These are phyloP conservation scores for Ceriops decandra DNA, from an alignment of 345 rosid species.

Conservation along the genomic window DNA sequence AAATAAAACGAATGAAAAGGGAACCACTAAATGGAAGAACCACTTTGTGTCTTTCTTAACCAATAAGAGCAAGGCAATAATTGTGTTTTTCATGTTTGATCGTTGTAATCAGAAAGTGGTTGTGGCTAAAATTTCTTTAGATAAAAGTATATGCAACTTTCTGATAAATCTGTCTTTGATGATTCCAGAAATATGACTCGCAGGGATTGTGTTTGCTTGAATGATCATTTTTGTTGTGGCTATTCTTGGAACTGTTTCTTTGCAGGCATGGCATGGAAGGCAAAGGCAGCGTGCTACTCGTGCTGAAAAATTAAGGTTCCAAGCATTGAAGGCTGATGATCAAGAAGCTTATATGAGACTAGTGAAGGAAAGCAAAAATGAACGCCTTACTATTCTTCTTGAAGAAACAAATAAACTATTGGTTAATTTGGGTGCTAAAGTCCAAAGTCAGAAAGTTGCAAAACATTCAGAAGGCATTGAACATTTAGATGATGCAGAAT, in stretches of 20 bases:
- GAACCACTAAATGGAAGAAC: not conserved
- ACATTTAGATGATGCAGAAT: conserved; percentile 56
- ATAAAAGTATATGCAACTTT: conserved; percentile 6
- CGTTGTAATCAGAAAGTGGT: no score
- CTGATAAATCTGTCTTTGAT: conserved; percentile 1
- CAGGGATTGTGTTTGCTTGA: not conserved
- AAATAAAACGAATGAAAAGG: not conserved
- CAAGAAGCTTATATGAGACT: conserved; percentile 96
- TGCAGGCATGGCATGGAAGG: conserved; percentile 98
- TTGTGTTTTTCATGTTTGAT: no score
- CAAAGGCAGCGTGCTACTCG: conserved; percentile 98
- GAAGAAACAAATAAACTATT: conserved; percentile 96
- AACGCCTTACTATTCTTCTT: conserved; percentile 83
- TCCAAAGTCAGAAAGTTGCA: conserved; percentile 93
- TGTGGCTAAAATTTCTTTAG: not conserved
- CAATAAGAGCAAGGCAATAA: not conserved
- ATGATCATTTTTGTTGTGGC: not conserved
- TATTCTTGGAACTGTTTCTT: conserved; percentile 4
- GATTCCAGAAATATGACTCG: conserved; percentile 12
- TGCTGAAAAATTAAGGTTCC: conserved; percentile 93
- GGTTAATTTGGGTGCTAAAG: conserved; percentile 95
- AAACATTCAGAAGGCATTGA: conserved; percentile 68
- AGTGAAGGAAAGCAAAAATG: conserved; percentile 98
- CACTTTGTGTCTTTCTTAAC: not conserved
- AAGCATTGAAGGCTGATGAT: conserved; percentile 96